These are phyloP conservation scores for Lathyrus sativus DNA, from an alignment of 306 rosid species.

Conservation along the genomic window DNA sequence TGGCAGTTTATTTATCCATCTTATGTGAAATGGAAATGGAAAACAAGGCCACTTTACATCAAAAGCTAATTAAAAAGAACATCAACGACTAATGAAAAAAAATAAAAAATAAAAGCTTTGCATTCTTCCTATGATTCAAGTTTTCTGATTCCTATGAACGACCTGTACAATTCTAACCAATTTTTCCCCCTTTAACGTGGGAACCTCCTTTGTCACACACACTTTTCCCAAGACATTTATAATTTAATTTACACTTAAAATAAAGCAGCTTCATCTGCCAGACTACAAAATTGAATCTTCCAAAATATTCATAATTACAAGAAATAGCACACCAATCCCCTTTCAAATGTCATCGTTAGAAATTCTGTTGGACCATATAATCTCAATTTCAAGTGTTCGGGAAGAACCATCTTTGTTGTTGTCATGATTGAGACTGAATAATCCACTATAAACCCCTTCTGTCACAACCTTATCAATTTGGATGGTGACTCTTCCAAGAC, in stretches of 20 bases:
- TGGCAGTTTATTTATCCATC: slow-evolving; percentile 16
- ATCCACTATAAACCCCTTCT: slow-evolving; percentile 93
- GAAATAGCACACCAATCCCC: not conserved
- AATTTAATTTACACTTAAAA: slow-evolving; percentile 69
- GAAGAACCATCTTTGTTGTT: slow-evolving; percentile 93
- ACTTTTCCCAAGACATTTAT: slow-evolving; percentile 38
- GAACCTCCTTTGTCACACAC: slow-evolving; percentile 47
- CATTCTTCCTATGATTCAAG: slow-evolving; percentile 44
- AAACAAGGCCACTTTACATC: slow-evolving; percentile 43
- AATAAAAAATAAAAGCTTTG: slow-evolving; percentile 25
- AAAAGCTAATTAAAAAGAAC: slow-evolving; percentile 35
- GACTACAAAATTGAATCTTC: slow-evolving; percentile 71
- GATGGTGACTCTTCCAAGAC: slow-evolving; percentile 93
- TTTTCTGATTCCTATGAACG: slow-evolving; percentile 55
- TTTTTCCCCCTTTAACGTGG: slow-evolving; percentile 50
- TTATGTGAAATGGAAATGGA: slow-evolving; percentile 37
- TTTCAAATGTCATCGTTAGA: slow-evolving; percentile 65
- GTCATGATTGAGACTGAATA: slow-evolving; percentile 91
- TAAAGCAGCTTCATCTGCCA: slow-evolving; percentile 52
- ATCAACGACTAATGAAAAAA: not conserved
- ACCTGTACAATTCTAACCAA: slow-evolving; percentile 73
- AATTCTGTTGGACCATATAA: slow-evolving; percentile 86
- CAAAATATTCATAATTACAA: slow-evolving; percentile 54
- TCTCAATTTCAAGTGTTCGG: slow-evolving; percentile 87
- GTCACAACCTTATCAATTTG: slow-evolving; percentile 94